Percentiles rank a stretch among this genome's conserved stretches.
Conservation (phyloP, 2,329 filamentous ascomycete species). For the Ophiostoma sp. region DNA sequence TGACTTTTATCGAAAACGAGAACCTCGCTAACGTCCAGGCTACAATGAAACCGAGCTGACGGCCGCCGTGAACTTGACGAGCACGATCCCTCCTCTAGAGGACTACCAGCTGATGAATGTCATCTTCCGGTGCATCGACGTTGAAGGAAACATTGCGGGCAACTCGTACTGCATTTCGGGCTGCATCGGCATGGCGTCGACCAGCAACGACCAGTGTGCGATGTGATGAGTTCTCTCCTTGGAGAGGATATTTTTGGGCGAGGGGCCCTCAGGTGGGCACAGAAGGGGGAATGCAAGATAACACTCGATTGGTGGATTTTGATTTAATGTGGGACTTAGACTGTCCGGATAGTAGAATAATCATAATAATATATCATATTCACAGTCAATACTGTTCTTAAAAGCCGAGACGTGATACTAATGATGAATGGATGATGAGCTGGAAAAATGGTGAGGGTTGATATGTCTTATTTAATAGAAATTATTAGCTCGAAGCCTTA, state of each 20-base stretch:
- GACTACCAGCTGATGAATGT: constrained; percentile 27
- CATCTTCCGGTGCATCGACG: constrained; percentile 29
- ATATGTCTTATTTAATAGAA: too few species aligned
- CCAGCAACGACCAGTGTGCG: constrained; percentile 28
- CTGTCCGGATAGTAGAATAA: background rate
- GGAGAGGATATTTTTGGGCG: too few species aligned
- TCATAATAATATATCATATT: background rate
- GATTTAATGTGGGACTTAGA: too few species aligned
- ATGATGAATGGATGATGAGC: too few species aligned
- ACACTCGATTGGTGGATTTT: background rate
- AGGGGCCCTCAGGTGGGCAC: too few species aligned
- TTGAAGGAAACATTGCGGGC: constrained; percentile 25
- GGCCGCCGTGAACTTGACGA: constrained; percentile 25
- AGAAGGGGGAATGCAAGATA: background rate
- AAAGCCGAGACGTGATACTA: too few species aligned
- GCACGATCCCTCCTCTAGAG: constrained; percentile 25
- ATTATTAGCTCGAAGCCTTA: too few species aligned
- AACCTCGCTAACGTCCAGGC: constrained; percentile 11
- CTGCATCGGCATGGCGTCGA: constrained; percentile 26
- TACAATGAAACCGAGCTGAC: constrained; percentile 28
- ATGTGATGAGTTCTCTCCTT: constrained; percentile 15
- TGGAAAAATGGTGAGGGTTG: too few species aligned
- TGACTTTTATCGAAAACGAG: too few species aligned
- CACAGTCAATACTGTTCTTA: background rate
- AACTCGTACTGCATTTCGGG: constrained; percentile 30